Percentiles rank a stretch among this genome's conserved stretches.
phyloP scores from a whole-genome alignment of 768 basidiomycete species.

The Leccinum subtestaceum region DNA sequence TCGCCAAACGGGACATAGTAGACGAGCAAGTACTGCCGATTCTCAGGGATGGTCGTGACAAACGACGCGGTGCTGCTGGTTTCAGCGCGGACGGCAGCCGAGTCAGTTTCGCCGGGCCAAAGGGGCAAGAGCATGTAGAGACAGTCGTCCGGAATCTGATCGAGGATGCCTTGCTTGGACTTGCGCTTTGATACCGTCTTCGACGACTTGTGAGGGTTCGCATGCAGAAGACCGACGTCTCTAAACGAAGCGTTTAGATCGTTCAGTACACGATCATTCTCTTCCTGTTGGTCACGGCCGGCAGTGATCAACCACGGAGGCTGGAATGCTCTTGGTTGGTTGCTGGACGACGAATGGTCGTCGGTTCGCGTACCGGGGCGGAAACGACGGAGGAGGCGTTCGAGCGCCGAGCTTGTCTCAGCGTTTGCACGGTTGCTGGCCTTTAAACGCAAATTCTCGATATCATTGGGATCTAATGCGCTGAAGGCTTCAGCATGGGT shows the following conservation, averaged over 20 bases:
- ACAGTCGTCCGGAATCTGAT: conserved; percentile 61
- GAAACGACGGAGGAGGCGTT: conserved; percentile 25
- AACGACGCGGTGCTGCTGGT: conserved; percentile 30
- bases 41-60: conserved; percentile 40
- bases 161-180: conserved; percentile 44
- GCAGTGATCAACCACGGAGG: conserved; percentile 68
- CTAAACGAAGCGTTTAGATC: conserved; percentile 75
- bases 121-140: conserved; percentile 83
- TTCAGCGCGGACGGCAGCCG: conserved; percentile 30
- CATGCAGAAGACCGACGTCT: conserved; percentile 74
- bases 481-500: conserved; percentile 64
- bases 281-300: conserved; percentile 63
- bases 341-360: conserved; percentile 21
- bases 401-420: conserved; percentile 19
- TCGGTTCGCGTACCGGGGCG: conserved; percentile 21
- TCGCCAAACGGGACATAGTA: conserved; percentile 65
- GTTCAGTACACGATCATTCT: conserved; percentile 63
- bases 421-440: conserved; percentile 24
- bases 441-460: conserved; percentile 43
- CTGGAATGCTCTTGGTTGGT: conserved; percentile 34
- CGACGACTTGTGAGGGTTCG: conserved; percentile 38
- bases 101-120: conserved; percentile 77
- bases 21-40: conserved; percentile 72
- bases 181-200: conserved; percentile 19
- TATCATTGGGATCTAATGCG: conserved; percentile 51